A percentile compares a stretch with the other conserved stretches of the same genome.
phyloP scores from a whole-genome alignment of 1,139 yeast species.

The Lodderomyces beijingensis region DNA sequence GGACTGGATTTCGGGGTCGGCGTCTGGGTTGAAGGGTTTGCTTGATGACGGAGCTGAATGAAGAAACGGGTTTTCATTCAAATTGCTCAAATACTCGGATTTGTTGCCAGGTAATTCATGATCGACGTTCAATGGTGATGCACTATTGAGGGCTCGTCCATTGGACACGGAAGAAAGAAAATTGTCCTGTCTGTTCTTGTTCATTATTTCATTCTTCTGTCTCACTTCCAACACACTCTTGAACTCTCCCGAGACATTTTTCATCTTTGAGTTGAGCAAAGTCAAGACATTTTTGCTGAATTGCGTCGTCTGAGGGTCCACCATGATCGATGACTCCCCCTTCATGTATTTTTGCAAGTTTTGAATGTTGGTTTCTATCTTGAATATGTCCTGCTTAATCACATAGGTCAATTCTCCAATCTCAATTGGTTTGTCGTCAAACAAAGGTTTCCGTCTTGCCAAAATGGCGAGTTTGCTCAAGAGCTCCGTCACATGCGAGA shows the following conservation, averaged over 20 bases:
- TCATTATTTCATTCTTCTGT: constrained; percentile 78
- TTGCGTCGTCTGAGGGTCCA: constrained; percentile 57
- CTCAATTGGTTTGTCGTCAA: constrained; percentile 92
- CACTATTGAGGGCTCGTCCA: constrained; percentile 21
- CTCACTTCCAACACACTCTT: constrained; percentile 82
- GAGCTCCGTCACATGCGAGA: constrained; percentile 81
- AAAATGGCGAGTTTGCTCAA: constrained; percentile 74
- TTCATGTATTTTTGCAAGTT: constrained; percentile 54
- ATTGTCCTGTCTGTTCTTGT: constrained; percentile 80
- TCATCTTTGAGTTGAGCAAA: constrained; percentile 80
- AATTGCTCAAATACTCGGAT: constrained; percentile 8
- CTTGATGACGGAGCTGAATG: background rate
- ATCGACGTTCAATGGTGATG: constrained; percentile 19
- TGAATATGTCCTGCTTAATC: constrained; percentile 87
- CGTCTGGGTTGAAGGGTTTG: constrained; percentile 13
- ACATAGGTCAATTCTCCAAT: constrained; percentile 89
- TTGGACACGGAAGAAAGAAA: constrained; percentile 54
- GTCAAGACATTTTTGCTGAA: constrained; percentile 87
- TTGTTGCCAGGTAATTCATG: background rate
- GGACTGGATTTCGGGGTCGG: constrained; percentile 30
- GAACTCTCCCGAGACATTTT: constrained; percentile 89
- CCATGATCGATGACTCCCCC: constrained; percentile 43
- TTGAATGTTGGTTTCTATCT: constrained; percentile 74
- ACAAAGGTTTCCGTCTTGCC: constrained; percentile 88
- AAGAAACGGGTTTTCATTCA: constrained; percentile 44